Conservation (phyloP, 257 asterid genomes). For the Solanum clarkiae region DNA sequence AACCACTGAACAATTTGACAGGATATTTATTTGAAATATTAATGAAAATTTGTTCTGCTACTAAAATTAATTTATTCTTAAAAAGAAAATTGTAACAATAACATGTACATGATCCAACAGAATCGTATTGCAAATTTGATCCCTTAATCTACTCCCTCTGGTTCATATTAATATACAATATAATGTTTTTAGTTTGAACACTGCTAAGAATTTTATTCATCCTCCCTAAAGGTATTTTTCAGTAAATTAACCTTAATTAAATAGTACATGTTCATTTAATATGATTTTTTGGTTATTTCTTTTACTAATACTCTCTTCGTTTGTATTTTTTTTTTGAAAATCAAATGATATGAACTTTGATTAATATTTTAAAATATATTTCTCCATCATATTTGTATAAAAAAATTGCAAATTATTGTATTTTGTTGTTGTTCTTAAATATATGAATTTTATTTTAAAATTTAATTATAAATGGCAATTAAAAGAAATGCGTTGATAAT, state of each 20-base stretch:
- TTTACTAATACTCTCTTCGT: too few relatives aligned
- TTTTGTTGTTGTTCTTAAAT: too few relatives aligned
- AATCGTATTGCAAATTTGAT: neutral
- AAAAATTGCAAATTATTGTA: too few relatives aligned
- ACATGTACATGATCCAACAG: neutral
- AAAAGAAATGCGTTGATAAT: too few relatives aligned
- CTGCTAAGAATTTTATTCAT: too few relatives aligned
- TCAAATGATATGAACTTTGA: too few relatives aligned
- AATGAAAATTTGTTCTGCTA: neutral
- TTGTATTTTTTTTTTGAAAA: too few relatives aligned
- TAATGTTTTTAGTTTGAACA: too few relatives aligned
- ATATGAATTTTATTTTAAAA: too few relatives aligned
- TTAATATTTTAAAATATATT: too few relatives aligned
- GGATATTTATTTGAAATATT: neutral
- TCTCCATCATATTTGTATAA: too few relatives aligned
- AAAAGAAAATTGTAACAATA: neutral
- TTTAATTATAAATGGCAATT: too few relatives aligned
- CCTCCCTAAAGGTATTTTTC: neutral
- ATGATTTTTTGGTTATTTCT: neutral
- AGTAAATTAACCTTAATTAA: neutral
- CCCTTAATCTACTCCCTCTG: neutral
- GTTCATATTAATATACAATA: neutral
- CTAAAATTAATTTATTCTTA: neutral
- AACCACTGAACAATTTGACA: conserved; percentile 8
- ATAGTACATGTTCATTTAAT: neutral